Base-by-base conservation (phyloP, 2,329 filamentous ascomycete species). In the Fusarium mundagurra region DNA sequence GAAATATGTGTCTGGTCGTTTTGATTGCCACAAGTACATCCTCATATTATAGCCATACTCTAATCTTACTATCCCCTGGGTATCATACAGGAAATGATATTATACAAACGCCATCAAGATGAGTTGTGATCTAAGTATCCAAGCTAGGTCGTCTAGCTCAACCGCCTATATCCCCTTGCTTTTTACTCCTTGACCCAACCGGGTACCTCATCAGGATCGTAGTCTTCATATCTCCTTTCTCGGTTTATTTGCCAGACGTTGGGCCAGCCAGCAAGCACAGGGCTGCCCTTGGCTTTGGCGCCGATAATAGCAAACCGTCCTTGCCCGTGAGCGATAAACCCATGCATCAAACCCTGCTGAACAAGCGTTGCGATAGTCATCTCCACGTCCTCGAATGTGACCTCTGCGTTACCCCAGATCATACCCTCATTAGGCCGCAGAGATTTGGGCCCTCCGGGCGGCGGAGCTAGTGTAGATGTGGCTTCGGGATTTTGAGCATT, bases 291-390 rank as follows among this genome's bases (percentile, higher is more conserved):
- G 68, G 88, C 88, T 85, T 92, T 92, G 31, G 93, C 91, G 6
- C 95, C 95, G 60, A 93, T 90, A 48, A 98, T 93, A 18, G 94
- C 95, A 78, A 98, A 95, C 55, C 93, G 91, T 48, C 89, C 88
- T 78, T 92, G 91, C 33, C 89, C 89, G 78, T 97, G 94, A 22
- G 93, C 93, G 34, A 98, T 88, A 79, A 95, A 98, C 4, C 95
- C 96, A 75, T 92, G 91, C 80, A 98, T 86, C 31, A 98, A 85
- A 2, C 93, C 94, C 82, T 97, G 94, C 57, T 93, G 90, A 27
- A 97, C 89, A 18, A 98, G 88, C 17, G 92, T 92, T 1, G 93
- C 90, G 18, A 97, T 88, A 55, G 94, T 91, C 50, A 91, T 91
- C 82, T 98, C 94, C n/a, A 97, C 86, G 75, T 94, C 92, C 20